These are phyloP conservation scores for Dimocarpus longan DNA, from an alignment of 345 rosid species.

Conservation along the genomic window DNA sequence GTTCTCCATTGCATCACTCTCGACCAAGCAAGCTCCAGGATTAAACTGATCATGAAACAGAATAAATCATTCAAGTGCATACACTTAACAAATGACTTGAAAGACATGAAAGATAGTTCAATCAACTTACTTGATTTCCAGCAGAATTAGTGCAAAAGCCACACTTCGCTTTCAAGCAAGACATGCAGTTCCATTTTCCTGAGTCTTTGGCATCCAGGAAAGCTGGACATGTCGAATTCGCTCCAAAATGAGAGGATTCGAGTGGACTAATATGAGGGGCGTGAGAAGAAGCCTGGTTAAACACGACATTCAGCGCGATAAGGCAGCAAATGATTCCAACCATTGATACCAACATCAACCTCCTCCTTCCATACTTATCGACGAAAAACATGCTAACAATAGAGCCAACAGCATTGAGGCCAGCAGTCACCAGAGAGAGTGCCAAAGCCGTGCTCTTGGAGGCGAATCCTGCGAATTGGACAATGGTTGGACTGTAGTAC, in stretches of 20 bases:
- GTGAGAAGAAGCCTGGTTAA: constrained; percentile 54
- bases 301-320: constrained; percentile 50
- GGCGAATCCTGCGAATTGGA: constrained; percentile 91
- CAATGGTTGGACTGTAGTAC: constrained; percentile 88
- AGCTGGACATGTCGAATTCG: constrained; percentile 62
- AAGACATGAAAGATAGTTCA: background rate
- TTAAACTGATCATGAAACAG: constrained; percentile 35
- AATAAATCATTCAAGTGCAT: background rate
- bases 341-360: constrained; percentile 77
- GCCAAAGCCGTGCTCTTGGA: constrained; percentile 79
- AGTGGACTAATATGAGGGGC: constrained; percentile 41
- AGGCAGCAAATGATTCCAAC: constrained; percentile 64
- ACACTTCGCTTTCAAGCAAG: constrained; percentile 61
- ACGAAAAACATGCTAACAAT: constrained; percentile 74
- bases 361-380: constrained; percentile 78
- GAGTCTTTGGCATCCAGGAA: constrained; percentile 30
- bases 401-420: constrained; percentile 77
- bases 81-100: no score
- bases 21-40: constrained; percentile 75
- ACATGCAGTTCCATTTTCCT: constrained; percentile 64
- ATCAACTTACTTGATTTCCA: constrained; percentile 33
- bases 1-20: constrained; percentile 25
- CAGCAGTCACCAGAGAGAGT: constrained; percentile 80
- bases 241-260: constrained; percentile 49
- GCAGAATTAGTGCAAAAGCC: constrained; percentile 51